Conservation (phyloP, 2,329 filamentous ascomycete genomes). For the Knufia fluminis region DNA sequence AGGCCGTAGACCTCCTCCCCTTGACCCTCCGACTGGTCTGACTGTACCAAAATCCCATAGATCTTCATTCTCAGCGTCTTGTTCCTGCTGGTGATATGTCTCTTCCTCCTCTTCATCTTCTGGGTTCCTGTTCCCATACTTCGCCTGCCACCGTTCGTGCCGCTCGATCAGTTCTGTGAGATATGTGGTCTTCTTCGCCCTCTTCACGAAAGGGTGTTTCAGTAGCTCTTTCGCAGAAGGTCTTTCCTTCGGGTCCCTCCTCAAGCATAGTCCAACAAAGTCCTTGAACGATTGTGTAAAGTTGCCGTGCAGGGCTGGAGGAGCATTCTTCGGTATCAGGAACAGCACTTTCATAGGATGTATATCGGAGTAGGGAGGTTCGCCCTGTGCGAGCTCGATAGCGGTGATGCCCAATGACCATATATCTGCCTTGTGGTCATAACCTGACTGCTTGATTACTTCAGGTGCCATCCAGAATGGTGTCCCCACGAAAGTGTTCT, state of each 20-base stretch:
- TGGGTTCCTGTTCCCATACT: constrained; percentile 62
- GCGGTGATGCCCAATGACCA: constrained; percentile 96
- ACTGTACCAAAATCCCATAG: constrained; percentile 99
- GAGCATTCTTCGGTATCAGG: constrained; percentile 87
- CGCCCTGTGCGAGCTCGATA: constrained; percentile 80
- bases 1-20: constrained; percentile 54
- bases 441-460: constrained; percentile 96
- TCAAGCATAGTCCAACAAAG: constrained; percentile 72
- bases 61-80: constrained; percentile 61
- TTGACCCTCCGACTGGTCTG: constrained; percentile 62
- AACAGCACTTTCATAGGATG: constrained; percentile 98
- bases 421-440: constrained; percentile 96
- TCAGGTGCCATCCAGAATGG: constrained; percentile 99
- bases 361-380: constrained; percentile 91
- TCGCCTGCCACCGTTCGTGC: constrained; percentile 75
- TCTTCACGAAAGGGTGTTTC: constrained; percentile 80
- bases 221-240: constrained; percentile 80
- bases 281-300: constrained; percentile 79
- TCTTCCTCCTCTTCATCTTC: constrained; percentile 54
- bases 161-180: constrained; percentile 91
- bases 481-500: constrained; percentile 96
- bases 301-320: constrained; percentile 69
- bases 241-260: constrained; percentile 79
- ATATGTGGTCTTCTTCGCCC: constrained; percentile 92
- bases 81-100: constrained; percentile 30